Base-by-base conservation (phyloP, 768 basidiomycete genomes). In the Suillus occidentalis region DNA sequence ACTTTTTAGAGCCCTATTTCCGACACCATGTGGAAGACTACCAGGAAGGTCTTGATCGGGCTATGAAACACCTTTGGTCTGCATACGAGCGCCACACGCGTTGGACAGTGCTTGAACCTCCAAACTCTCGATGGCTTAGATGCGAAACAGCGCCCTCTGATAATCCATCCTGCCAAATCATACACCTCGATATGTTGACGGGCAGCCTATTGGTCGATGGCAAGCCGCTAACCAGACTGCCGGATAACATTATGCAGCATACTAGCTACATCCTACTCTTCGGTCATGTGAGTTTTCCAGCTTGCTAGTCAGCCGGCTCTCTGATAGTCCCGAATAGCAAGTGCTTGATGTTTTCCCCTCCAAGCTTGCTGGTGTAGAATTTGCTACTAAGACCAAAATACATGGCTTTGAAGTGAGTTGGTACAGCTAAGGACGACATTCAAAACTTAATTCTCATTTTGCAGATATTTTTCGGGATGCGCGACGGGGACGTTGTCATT, bases 121-220 rank as follows among this genome's bases (percentile, higher is more conserved):
- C 76, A 2, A 72, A 69, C 53, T 65, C 72, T 6, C 73, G 71
- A 13, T 80, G 79, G 79, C 8, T 78, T 13, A 64, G 53, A 8
- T 73, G 71, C n/a, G 56, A 28, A 18, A 76, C 81, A 0, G 52
- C 63, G 9, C 8, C 62, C 1, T 61, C 62, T 31, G 31, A 31
- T 31, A 4, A 31, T 31, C 31, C 31, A 31, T 31, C 31, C 31
- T 31, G 31, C 31, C 31, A 31, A 31, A 31, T 2, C 31, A 31
- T 31, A 31, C 31, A 31, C 31, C 31, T 31, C 31, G 31, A 86
- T 62, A 37, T 85, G 1, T 65, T 84, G 2, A 68, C 74, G n/a
- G 84, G 83, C 13, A 56, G 68, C 22, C 70, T 85, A 1, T 72
- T 83, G 18, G 72, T 85, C 8, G 70, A 80, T 20, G 83, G 83